Evolutionary conservation across 495 filamentous ascomycete species (phyloP), one percentile per base, ranked within the genome.

Genomic region (Rostrohypoxylon terebratum): DNA sequence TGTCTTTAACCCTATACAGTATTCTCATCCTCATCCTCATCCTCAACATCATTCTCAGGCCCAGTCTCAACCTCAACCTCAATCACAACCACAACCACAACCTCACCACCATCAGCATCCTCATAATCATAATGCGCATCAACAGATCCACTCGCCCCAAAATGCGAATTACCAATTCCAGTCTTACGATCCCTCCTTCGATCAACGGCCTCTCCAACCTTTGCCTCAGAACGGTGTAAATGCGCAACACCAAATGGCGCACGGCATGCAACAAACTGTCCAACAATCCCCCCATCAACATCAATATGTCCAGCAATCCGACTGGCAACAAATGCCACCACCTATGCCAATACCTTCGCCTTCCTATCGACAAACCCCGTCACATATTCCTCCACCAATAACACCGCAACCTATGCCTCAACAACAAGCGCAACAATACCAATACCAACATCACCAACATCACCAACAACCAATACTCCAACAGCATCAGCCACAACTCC

Each of bases 151-250:
- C 0, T 53, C 53, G 4, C 54, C 63, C 25, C 74, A 77, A 20
- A 69, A 74, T 61, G 64, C 48, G 11, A 73, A 75, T 21, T 75
- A 69, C 58, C 76, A 75, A 38, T 77, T 77, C 51, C 76, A 73
- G 13, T 66, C 70, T 65, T 78, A 78, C 66, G 76, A 76, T 53
- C 68, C 76, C 40, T 77, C 74, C 71, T 67, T 73, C 47, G 74
- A 75, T 42, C 76, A 75, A 47, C 72, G 71, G 67, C 76, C 74
- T 69, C 50, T 50, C 33, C 76, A 77, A 59, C 44, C 69, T 5
- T 57, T 40, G 13, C 51, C 54, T 4, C 74, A 74, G 55, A 68
- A 68, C 66, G 55, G 47, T 25, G 38, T 69, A 42, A 73, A 76
- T 44, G 16, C 60, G 51, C 58, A 64, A 13, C 34, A 40, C 13